Base-by-base conservation (phyloP, 83 land plant genomes). In the Picea abies region DNA sequence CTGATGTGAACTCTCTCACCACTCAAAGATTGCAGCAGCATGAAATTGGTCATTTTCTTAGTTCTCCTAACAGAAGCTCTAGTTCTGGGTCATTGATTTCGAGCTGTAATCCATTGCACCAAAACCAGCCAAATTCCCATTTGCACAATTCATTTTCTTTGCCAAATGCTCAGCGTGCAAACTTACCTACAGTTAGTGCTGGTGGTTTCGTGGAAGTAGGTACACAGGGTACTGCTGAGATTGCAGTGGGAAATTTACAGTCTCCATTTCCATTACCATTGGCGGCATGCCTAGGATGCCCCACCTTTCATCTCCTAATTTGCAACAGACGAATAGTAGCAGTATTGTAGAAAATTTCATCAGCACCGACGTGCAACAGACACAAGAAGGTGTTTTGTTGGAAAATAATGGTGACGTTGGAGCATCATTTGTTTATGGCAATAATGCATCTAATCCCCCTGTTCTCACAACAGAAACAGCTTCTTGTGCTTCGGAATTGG, bases 11-110 rank as follows among this genome's bases (percentile, higher is more conserved):
- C 22, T 73, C 77, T n/a, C 19, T 73, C 10, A n/a, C 11, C n/a
- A 44, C 77, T 44, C 77, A 73, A 73, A 73, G 58, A 73, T 73
- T 73, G 26, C 77, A 73, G 56, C 76, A 39, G 56, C 77, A 73
- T 20, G 77, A 73, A 73, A 20, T 52, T 22, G 25, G 77, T 44
- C 44, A 73, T 44, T 44, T 44, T 47, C 77, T 19, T 44, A 52
- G 58, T 73, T 73, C 77, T 3, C 56, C 56, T 44, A 20, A 47
- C 47, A 20, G 8, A 2, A 44, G 1, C 19, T 20, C 52, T 44
- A 44, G 25, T 44, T 44, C 77, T 73, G 77, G 58, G 22, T 44
- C 77, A 41, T 73, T 44, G 25, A 47, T 3, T 73, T 44, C 77
- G 4, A 22, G 77, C 47, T 73, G 37, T 44, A 73, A 41, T 22